Evolutionary conservation across 129 eudicot species (phyloP), one percentile per base, ranked within the genome.

Genomic region (Apium graveolens): DNA sequence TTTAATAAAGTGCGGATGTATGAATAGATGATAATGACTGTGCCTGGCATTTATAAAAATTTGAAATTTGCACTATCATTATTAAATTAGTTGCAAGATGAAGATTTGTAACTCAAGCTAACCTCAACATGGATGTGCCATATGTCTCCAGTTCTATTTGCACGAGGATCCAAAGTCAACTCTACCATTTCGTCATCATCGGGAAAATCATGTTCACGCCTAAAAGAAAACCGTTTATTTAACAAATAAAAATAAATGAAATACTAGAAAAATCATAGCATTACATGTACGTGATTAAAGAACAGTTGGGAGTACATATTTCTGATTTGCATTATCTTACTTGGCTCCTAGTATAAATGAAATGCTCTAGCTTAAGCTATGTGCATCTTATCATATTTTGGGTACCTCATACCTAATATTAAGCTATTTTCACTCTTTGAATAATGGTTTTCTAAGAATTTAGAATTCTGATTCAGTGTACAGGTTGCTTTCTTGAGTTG

Each of bases 51-150:
- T 1, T n/a, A 41, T 3, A 1, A 9, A n/a, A 8, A 14, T 16
- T 17, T 17, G 55, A 6, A 48, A 48, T 7, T 70, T 70, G 27
- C 71, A 70, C 4, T 70, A 70, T 37, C 42, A 72, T 11, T 34
- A 72, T 41, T 29, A n/a, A 11, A 13, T 18, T 41, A 24, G 48
- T 38, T 70, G 11, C 46, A 70, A 35, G 27, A 38, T 18, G 5
- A 21, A 9, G 0, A 57, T 55, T 7, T 55, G 45, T 11, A 42
- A 12, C 20, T 35, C 26, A 53, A 69, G 73, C 70, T 73, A 80
- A 96, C 99, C 96, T 87, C 90, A 78, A 96, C 82, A 83, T 92
- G 81, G 81, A 96, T 89, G 83, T 96, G 99, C 99, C 99, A 96
- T 86, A 89, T 86, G 80, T 96, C 90, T 84, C 97, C 97, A 5